Evolutionary conservation across 2,329 filamentous ascomycete genomes (phyloP), one percentile per base, ranked within the genome.

Genomic region (Tolypocladium capitatum): DNA sequence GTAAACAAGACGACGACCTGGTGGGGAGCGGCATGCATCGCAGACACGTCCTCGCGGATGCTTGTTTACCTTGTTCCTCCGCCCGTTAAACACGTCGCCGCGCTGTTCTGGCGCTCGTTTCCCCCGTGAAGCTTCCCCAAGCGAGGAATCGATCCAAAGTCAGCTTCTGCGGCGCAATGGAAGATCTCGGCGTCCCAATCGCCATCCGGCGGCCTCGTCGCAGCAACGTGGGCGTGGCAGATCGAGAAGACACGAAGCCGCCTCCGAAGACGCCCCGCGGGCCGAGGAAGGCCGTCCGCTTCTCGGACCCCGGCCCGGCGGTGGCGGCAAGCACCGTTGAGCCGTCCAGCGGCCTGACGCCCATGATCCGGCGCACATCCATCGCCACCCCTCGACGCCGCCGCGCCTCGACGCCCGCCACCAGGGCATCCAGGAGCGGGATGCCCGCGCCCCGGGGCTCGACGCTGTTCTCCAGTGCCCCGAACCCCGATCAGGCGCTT

Each of bases 121-220:
- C 5, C 2, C 6, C n/a, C 13, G 38, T 18, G 4, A 13, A 28
- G 16, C 10, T 16, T 13, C 16, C 7, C 18, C 38, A n/a, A 42
- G 4, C 2, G 36, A 40, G 36, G 14, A 24, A 4, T 41, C 24
- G 16, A 24, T 42, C 16, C 10, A 7, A 28, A 18, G 24, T 4
- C 10, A 21, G 13, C 16, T 6, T 10, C 18, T 30, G 38, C 13
- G 24, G 38, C 5, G 13, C 33, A 28, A 72, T 71, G 64, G 56
- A 60, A 6, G 58, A 68, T 48, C 57, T 63, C 40, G 65, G 76
- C 52, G 62, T 74, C 27, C 75, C 76, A 3, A 71, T 80, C 49
- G 74, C 77, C n/a, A 59, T 80, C 13, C 69, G 77, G 51, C 75
- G 75, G 36, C 66, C 70, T 28, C 70, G 75, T 54, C 73, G 78